Evolutionary conservation across 345 rosid species (phyloP).

Genomic region (Brassica cretica): DNA sequence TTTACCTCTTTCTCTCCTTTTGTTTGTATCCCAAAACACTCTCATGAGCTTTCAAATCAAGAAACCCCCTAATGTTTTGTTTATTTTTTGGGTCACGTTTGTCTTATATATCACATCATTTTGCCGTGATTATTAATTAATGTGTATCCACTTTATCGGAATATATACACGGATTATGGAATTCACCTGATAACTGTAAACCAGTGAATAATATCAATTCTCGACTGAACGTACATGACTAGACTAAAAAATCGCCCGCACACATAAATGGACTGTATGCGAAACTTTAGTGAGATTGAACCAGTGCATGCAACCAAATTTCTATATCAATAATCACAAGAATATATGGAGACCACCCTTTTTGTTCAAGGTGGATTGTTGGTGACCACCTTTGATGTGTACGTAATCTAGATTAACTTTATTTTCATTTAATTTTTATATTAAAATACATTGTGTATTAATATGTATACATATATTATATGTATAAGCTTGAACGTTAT

Average conservation of each 20-base stretch:
- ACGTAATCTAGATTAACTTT: background rate
- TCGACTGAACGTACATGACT: constrained; percentile 8
- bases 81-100: constrained; percentile 30
- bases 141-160: constrained; percentile 9
- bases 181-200: constrained; percentile 24
- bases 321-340: background rate
- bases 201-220: constrained; percentile 1
- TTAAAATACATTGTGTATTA: background rate
- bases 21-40: constrained; percentile 32
- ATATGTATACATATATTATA: background rate
- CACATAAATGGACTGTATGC: constrained; percentile 8
- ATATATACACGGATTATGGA: background rate
- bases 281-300: constrained; percentile 15
- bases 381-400: constrained; percentile 23
- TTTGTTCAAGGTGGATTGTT: background rate
- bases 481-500: background rate
- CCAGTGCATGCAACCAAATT: constrained; percentile 21
- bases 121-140: constrained; percentile 28
- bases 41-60: constrained; percentile 37
- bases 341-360: constrained; percentile 7
- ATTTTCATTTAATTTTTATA: background rate
- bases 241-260: constrained; percentile 3
- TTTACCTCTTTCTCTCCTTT: constrained; percentile 16
- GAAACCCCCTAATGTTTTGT: background rate
- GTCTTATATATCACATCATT: constrained; percentile 34